Conservation (phyloP, 2,329 filamentous ascomycete genomes). For the Metarhizium album region DNA sequence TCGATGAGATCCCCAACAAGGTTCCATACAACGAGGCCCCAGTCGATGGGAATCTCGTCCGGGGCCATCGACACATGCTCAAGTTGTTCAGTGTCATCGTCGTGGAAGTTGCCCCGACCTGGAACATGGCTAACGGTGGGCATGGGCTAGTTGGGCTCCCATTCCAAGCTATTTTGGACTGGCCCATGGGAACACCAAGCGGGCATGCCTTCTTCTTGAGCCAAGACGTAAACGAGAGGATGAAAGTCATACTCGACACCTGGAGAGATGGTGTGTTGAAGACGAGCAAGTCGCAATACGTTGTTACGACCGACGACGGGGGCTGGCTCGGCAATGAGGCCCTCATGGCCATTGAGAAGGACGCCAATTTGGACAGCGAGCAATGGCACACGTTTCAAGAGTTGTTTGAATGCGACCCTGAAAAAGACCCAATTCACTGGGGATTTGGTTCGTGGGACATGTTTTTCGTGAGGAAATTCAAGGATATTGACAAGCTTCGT, state of each 20-base stretch:
- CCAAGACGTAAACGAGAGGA: slow-evolving; percentile 36
- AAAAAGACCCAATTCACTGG: slow-evolving; percentile 5
- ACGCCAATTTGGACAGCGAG: slow-evolving; percentile 9
- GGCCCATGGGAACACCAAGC: slow-evolving; percentile 44
- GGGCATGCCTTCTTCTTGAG: slow-evolving; percentile 45
- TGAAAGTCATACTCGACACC: slow-evolving; percentile 39
- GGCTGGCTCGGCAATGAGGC: slow-evolving; percentile 13
- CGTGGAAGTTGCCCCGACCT: slow-evolving; percentile 9
- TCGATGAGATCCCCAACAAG: slow-evolving; percentile 14
- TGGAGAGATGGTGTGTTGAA: slow-evolving; percentile 20
- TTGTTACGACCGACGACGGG: slow-evolving; percentile 4
- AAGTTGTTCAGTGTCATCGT: slow-evolving; percentile 11
- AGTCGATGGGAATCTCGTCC: slow-evolving; percentile 8
- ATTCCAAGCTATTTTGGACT: slow-evolving; percentile 47
- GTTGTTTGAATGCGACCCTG: slow-evolving; percentile 13
- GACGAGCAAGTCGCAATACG: slow-evolving; percentile 10
- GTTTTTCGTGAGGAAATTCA: slow-evolving; percentile 50
- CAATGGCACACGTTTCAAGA: slow-evolving; percentile 8
- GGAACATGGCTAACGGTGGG: slow-evolving; percentile 7
- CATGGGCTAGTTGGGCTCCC: slow-evolving; percentile 41
- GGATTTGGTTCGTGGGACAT: slow-evolving; percentile 54
- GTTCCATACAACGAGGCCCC: slow-evolving; percentile 11
- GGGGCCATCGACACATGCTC: slow-evolving; percentile 13
- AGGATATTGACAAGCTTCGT: slow-evolving; percentile 25
- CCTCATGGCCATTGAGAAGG: slow-evolving; percentile 8